Percentiles rank a stretch among this genome's conserved stretches.
phyloP scores from a whole-genome alignment of 2,329 filamentous ascomycete genomes.

The Paraphoma sp. region DNA sequence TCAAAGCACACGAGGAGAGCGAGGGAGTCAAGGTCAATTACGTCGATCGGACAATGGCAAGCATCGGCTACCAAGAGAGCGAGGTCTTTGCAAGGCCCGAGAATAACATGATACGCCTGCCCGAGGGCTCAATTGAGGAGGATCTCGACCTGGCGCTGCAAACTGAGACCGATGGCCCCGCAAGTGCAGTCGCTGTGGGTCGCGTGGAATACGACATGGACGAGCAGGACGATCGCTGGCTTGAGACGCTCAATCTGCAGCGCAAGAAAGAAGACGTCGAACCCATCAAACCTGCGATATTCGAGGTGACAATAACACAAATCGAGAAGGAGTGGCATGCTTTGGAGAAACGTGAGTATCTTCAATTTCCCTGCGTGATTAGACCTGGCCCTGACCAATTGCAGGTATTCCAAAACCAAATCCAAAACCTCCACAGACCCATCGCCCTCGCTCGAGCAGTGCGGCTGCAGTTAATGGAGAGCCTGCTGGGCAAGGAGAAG shows the following conservation, averaged over 20 bases:
- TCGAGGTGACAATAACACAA: slow-evolving; percentile 98
- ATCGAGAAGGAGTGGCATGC: slow-evolving; percentile 99
- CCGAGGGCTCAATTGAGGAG: slow-evolving; percentile 68
- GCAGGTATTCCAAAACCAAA: slow-evolving; percentile 87
- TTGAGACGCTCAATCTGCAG: slow-evolving; percentile 81
- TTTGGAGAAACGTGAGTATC: slow-evolving; percentile 75
- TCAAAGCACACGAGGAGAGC: slow-evolving; percentile 82
- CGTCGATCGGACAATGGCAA: slow-evolving; percentile 95
- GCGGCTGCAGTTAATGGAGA: slow-evolving; percentile 96
- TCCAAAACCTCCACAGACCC: slow-evolving; percentile 93
- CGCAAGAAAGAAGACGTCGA: slow-evolving; percentile 78
- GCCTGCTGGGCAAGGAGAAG: slow-evolving; percentile 78
- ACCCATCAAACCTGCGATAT: slow-evolving; percentile 87
- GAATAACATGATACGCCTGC: slow-evolving; percentile 69
- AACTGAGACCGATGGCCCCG: slow-evolving; percentile 65
- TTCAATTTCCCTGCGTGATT: not conserved
- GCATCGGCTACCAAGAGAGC: slow-evolving; percentile 93
- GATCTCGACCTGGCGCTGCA: slow-evolving; percentile 65
- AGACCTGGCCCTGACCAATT: not conserved
- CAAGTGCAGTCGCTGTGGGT: slow-evolving; percentile 64
- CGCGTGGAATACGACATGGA: slow-evolving; percentile 99
- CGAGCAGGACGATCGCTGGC: slow-evolving; percentile 97
- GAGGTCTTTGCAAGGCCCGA: slow-evolving; percentile 85
- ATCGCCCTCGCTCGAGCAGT: slow-evolving; percentile 89
- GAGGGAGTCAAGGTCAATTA: slow-evolving; percentile 85